phyloP scores from a whole-genome alignment of 306 rosid species.

The Luffa acutangula region DNA sequence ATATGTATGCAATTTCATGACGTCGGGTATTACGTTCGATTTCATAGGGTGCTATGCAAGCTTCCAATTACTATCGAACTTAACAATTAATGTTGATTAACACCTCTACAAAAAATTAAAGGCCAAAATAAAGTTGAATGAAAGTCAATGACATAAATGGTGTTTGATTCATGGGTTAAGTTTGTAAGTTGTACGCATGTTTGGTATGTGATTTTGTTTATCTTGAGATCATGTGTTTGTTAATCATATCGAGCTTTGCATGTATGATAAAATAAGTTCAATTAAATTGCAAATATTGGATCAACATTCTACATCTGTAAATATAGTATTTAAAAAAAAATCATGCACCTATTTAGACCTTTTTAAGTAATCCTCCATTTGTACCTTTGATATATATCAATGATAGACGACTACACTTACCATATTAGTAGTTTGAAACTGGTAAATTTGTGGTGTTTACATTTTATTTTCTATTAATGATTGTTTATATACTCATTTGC shows the following conservation, averaged over 20 bases:
- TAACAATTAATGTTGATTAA: not conserved
- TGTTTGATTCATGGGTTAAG: not conserved
- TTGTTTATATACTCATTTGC: too few relatives aligned
- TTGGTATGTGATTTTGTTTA: too few relatives aligned
- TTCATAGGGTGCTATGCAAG: not conserved
- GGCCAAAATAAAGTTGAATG: not conserved
- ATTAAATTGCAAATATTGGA: not conserved
- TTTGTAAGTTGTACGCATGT: not conserved
- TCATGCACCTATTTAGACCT: too few relatives aligned
- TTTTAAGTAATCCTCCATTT: not conserved
- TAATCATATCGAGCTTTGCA: not conserved
- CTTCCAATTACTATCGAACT: not conserved
- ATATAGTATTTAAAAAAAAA: not conserved
- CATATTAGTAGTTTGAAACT: too few relatives aligned
- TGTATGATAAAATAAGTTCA: not conserved
- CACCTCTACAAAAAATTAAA: not conserved
- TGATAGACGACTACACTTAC: not conserved
- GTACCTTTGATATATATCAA: not conserved
- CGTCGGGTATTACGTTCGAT: not conserved
- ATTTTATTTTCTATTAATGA: too few relatives aligned
- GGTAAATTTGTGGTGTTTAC: too few relatives aligned
- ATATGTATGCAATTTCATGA: not conserved
- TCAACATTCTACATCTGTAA: not conserved
- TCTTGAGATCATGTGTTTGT: too few relatives aligned
- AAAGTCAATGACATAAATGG: not conserved